A percentile compares a stretch with the other conserved stretches of the same genome.
Evolutionary conservation across 805 yeast genomes (phyloP).

Genomic region (Candida methanosorbosa): DNA sequence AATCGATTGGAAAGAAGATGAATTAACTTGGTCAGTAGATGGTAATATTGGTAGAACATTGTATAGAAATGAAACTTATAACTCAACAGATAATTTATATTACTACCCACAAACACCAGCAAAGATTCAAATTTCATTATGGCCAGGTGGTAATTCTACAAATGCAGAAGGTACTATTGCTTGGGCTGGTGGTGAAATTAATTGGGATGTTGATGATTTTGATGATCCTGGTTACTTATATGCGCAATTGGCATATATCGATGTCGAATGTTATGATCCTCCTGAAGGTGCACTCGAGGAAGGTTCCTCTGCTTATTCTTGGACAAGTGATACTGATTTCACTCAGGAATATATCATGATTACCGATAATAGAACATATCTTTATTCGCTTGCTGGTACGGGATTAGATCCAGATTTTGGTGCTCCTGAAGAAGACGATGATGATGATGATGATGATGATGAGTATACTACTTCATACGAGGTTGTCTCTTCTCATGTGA

Average conservation of each 20-base stretch:
- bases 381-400: constrained; percentile 52
- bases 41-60: constrained; percentile 62
- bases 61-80: constrained; percentile 49
- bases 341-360: constrained; percentile 46
- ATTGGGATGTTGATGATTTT: constrained; percentile 77
- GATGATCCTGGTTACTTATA: constrained; percentile 74
- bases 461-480: not conserved
- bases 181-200: constrained; percentile 84
- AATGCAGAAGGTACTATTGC: constrained; percentile 56
- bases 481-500: not conserved
- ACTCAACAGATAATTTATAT: constrained; percentile 49
- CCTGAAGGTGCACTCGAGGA: constrained; percentile 42
- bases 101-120: constrained; percentile 69
- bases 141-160: constrained; percentile 65
- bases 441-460: constrained; percentile 1
- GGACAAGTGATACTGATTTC: constrained; percentile 38
- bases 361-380: constrained; percentile 51
- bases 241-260: constrained; percentile 50
- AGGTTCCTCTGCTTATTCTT: constrained; percentile 46
- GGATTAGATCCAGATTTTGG: constrained; percentile 54
- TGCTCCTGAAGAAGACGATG: constrained; percentile 2
- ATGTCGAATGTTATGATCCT: constrained; percentile 63
- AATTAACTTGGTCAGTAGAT: constrained; percentile 63
- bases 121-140: constrained; percentile 60
- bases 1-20: constrained; percentile 76